Percentiles rank a stretch among this genome's conserved stretches.
phyloP scores from a whole-genome alignment of 495 filamentous ascomycete species.

The Penicillium lagena region DNA sequence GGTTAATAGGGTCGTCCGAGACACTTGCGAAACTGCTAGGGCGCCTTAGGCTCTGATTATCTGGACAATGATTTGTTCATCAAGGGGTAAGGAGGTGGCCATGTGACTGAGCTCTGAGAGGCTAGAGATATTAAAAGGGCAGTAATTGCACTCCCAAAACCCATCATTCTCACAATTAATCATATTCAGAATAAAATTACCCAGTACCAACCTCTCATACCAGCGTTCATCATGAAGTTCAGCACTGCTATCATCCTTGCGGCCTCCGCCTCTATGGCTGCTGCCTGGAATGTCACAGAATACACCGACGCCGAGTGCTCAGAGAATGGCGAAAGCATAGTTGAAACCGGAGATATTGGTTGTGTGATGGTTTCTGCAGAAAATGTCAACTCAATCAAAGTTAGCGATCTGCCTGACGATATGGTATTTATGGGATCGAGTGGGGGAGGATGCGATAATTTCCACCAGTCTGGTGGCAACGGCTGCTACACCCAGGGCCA shows the following conservation, averaged over 20 bases:
- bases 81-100: no score
- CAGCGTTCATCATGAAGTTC: conserved; percentile 1
- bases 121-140: no score
- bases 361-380: background rate
- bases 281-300: conserved; percentile 3
- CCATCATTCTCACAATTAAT: background rate
- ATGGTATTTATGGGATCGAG: conserved; percentile 1
- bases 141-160: no score
- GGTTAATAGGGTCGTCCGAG: no score
- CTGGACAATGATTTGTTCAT: no score
- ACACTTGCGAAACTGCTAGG: no score
- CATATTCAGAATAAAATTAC: conserved; percentile 1
- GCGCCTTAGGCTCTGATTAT: no score
- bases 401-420: conserved; percentile 2
- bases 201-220: background rate
- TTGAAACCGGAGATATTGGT: background rate
- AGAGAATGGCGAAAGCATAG: background rate
- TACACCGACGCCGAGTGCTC: conserved; percentile 4
- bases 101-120: no score
- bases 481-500: conserved; percentile 4
- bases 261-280: background rate
- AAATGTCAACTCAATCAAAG: background rate
- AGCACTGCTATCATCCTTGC: background rate
- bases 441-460: background rate
- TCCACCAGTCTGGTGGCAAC: conserved; percentile 2